phyloP scores from a whole-genome alignment of 768 basidiomycete species.

The Dictyophora rubrovolvata region DNA sequence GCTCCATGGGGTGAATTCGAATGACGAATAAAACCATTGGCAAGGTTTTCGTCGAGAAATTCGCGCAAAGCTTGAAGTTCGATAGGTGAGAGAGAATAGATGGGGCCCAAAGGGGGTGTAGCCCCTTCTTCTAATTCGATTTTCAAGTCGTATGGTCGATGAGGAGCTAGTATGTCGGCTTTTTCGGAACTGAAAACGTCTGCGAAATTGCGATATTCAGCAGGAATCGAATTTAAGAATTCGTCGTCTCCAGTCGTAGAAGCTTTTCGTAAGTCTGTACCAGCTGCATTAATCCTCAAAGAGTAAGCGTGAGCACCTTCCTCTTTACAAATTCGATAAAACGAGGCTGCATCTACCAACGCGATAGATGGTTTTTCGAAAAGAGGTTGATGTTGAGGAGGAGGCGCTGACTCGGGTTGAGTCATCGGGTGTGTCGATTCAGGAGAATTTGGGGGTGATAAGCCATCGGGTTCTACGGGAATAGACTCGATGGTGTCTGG shows the following conservation, averaged over 20 bases:
- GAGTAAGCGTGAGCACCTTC: too few relatives aligned
- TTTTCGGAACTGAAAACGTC: constrained; percentile 19
- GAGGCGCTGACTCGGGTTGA: too few relatives aligned
- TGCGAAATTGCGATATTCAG: constrained; percentile 21
- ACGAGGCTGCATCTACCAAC: too few relatives aligned
- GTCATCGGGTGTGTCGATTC: background rate
- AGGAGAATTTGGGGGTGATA: background rate
- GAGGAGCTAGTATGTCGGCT: constrained; percentile 24
- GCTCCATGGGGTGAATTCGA: constrained; percentile 19
- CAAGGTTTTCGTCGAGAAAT: constrained; percentile 29
- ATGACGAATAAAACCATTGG: constrained; percentile 25
- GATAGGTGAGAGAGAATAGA: constrained; percentile 24
- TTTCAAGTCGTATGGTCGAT: constrained; percentile 25
- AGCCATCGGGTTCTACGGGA: background rate
- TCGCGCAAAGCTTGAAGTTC: constrained; percentile 26
- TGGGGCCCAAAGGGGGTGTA: constrained; percentile 19
- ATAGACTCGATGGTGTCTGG: background rate
- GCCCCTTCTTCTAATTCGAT: constrained; percentile 25
- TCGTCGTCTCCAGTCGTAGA: background rate
- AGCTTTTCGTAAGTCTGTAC: background rate
- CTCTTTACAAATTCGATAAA: too few relatives aligned
- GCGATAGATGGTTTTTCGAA: too few relatives aligned
- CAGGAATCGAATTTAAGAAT: constrained; percentile 15
- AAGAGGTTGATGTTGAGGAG: too few relatives aligned
- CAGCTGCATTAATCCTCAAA: too few relatives aligned